A percentile compares a stretch with the other conserved stretches of the same genome.
phyloP scores from a whole-genome alignment of 139 green algal genomes.

The Chlamydomonas sp. region DNA sequence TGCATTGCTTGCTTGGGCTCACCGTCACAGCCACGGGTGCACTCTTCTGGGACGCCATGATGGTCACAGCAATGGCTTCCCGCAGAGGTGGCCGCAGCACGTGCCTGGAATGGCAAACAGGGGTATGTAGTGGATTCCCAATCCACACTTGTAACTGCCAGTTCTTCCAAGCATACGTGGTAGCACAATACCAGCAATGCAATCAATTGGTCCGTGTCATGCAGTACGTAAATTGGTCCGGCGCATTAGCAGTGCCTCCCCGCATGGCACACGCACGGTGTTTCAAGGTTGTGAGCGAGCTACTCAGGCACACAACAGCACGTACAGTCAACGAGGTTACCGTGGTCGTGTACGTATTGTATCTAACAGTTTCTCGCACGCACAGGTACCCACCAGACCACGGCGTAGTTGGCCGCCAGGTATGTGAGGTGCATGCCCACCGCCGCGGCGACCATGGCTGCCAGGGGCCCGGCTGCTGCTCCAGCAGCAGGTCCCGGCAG shows the following conservation, averaged over 20 bases:
- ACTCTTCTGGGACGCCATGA: constrained; percentile 39
- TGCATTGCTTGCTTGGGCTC: background rate
- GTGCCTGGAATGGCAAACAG: background rate
- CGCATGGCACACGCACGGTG: background rate
- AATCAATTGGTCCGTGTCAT: too few species aligned
- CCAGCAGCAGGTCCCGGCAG: constrained; percentile 32
- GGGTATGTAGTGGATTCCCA: background rate
- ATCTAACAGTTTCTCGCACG: background rate
- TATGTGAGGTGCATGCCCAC: constrained; percentile 63
- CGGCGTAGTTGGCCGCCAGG: constrained; percentile 36
- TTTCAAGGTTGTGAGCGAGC: background rate
- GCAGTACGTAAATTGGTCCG: background rate
- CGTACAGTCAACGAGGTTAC: background rate
- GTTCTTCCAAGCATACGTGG: background rate
- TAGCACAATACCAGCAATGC: too few species aligned
- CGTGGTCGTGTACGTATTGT: background rate
- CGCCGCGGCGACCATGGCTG: background rate
- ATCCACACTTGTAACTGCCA: background rate
- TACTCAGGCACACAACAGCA: background rate
- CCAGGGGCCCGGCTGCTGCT: background rate
- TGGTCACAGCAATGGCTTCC: constrained; percentile 2
- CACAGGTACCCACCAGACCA: background rate
- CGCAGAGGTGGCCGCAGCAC: background rate
- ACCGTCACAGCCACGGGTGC: constrained; percentile 25
- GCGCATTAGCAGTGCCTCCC: background rate